Conservation (phyloP, 305 asterid species). For the Solanum hybrid region DNA sequence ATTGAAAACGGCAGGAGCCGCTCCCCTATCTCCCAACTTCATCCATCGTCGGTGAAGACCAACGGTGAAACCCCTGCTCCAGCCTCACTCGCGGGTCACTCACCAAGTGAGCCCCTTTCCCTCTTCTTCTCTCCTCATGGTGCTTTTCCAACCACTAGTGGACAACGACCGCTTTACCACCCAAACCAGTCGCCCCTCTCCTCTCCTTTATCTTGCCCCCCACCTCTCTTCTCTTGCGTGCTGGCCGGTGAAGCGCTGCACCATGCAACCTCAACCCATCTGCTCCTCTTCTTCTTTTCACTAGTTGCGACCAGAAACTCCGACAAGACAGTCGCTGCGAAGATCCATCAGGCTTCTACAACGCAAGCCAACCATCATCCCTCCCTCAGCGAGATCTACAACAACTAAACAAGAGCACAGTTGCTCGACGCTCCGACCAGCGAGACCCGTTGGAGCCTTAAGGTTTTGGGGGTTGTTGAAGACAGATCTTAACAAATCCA, state of each 20-base stretch:
- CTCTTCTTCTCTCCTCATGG: background rate
- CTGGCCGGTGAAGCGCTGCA: rapidly evolving
- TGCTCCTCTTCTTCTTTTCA: no score
- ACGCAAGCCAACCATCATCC: no score
- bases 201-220: background rate
- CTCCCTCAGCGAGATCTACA: no score
- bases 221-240: background rate
- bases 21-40: background rate
- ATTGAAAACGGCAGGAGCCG: background rate
- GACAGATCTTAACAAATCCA: no score
- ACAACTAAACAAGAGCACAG: no score
- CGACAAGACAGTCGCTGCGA: no score
- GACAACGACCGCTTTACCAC: background rate
- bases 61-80: background rate
- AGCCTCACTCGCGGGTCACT: background rate
- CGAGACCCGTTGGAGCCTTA: no score
- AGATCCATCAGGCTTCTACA: no score
- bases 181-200: background rate
- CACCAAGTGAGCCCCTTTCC: background rate
- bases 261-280: background rate
- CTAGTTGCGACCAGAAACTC: no score
- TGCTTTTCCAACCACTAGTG: background rate
- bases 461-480: no score
- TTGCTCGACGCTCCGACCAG: no score
- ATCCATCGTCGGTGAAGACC: background rate